Evolutionary conservation across 495 filamentous ascomycete species (phyloP), one percentile per base, ranked within the genome.

Genomic region (Penicillium taxi): DNA sequence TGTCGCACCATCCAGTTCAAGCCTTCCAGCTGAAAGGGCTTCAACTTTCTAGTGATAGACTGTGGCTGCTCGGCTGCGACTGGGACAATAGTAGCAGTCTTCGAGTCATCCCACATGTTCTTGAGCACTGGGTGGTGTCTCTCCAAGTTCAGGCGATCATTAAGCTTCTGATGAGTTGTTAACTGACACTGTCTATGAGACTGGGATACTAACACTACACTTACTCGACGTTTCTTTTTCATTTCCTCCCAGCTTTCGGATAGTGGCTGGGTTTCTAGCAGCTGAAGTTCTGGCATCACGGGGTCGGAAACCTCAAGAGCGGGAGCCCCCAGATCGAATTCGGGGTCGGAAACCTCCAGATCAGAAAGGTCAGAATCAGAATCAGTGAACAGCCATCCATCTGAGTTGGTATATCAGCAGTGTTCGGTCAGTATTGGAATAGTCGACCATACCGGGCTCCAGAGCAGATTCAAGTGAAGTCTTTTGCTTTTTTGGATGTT

Each of bases 21-120:
- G 5, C 91, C 91, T 58, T 96, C 82, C 11, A 93, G 78, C 48
- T 98, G 91, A 58, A 96, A 96, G 1, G 81, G 79, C 57, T 96
- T 91, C 32, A 98, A 67, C 23, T 77, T 79, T 13, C 90, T 78
- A 21, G 70, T 82, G 44, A 98, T 94, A 4, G 74, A 77, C 6
- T 57, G 53, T 13, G 91, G 91, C 52, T 98, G 91, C 35, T 75
- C 61, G 19, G 83, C 84, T 39, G 70, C 67, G 27, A 74, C 70
- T 20, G 78, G 72, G 9, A 73, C 66, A 32, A 95, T 75, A 12
- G 72, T 62, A 1, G 84, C 77, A 3, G 76, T 63, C 52, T 76
- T 70, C 1, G 96, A 71, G 19, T 81, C 74, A 3, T 74, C 60
- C 89, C 89, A 98, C 81, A 96, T 91, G 0, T 78, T 86, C 14